Base-by-base conservation (phyloP, 164 flowering plant genomes). In the Chimonanthus praecox region DNA sequence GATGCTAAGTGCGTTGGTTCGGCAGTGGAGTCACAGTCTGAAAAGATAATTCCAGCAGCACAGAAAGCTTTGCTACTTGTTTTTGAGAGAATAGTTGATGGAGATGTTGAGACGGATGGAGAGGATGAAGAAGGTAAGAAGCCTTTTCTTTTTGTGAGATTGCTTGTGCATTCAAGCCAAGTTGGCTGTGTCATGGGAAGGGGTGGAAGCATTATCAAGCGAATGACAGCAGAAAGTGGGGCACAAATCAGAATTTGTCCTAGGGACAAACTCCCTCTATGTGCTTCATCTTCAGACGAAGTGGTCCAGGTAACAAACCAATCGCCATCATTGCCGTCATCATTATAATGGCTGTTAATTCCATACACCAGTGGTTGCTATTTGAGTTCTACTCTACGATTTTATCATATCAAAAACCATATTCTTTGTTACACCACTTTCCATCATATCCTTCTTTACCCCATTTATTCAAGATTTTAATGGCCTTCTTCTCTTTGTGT, bases 1-100 rank as follows among this genome's bases (percentile, higher is more conserved):
- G 86, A 78, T 49, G 68, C 44, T 46, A 66, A 87, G 74, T 80
- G 81, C 58, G 64, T 82, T 74, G 82, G 58, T 76, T 58, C 78
- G 2, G 68, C 33, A 47, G 86, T 78, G 68, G 84, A 74, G 76
- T 71, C 73, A 21, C 76, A 71, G 33, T 60, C 78, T 58, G 86
- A 77, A 50, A 85, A 87, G 72, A 83, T 71, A 67, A 77, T n/a
- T 67, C 76, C 92, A 9, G 77, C 90, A 20, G 80, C 80, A 11
- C 82, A 80, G 71, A 50, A 71, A 60, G 82, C 82, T 7, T 58
- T 80, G 77, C 72, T 80, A 58, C 77, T 72, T 77, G 77, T 80
- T 68, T 77, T 80, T 64, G 82, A 79, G 77, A 76, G 82, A 79
- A 68, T 79, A 20, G 60, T 79, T 71, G 67, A 71, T 72, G 79